A percentile compares a stretch with the other conserved stretches of the same genome.
Conservation (phyloP, 2,329 filamentous ascomycete species). For the Mariannaea sp. region DNA sequence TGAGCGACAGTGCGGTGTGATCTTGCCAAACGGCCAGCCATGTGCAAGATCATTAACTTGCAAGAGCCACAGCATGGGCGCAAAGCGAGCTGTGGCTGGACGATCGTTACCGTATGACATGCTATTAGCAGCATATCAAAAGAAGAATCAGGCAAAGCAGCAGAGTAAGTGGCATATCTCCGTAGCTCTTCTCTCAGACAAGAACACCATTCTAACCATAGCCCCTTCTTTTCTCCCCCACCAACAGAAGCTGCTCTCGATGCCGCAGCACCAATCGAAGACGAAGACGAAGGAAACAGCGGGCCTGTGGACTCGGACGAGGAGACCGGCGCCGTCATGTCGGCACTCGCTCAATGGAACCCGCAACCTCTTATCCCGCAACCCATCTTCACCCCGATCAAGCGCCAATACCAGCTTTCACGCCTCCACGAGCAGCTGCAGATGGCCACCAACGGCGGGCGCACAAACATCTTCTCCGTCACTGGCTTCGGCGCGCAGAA, state of each 20-base stretch:
- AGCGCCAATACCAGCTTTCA: constrained; percentile 65
- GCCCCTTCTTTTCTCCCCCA: too few relatives aligned
- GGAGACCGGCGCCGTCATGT: constrained; percentile 89
- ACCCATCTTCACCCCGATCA: constrained; percentile 63
- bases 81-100: constrained; percentile 86
- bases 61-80: constrained; percentile 94
- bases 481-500: constrained; percentile 61
- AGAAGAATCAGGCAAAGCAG: constrained; percentile 98
- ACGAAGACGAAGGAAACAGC: constrained; percentile 79
- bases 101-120: constrained; percentile 90
- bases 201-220: constrained; percentile 25
- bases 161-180: constrained; percentile 70
- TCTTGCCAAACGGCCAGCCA: constrained; percentile 80
- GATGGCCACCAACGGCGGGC: constrained; percentile 68
- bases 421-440: constrained; percentile 69
- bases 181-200: constrained; percentile 15
- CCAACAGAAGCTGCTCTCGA: constrained; percentile 85
- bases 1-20: constrained; percentile 89
- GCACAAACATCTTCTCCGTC: constrained; percentile 68
- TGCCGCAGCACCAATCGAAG: constrained; percentile 87
- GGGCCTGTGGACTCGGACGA: constrained; percentile 92
- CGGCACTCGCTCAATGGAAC: constrained; percentile 73
- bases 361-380: constrained; percentile 79
- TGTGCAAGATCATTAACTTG: constrained; percentile 90
- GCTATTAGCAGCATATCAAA: constrained; percentile 85